Evolutionary conservation across 805 yeast genomes (phyloP).

Genomic region (Pichia exigua): DNA sequence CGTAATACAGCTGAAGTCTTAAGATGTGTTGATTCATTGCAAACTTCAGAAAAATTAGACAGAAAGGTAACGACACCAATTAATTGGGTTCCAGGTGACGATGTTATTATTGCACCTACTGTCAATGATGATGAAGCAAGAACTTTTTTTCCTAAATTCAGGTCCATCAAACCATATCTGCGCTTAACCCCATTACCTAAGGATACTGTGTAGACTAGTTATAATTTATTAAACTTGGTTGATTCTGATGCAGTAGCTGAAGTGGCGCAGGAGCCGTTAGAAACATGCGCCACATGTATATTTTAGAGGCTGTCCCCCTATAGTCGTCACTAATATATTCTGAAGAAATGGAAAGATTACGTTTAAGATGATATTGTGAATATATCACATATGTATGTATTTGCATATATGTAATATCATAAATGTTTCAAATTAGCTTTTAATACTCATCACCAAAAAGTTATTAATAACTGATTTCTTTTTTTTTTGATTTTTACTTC

Average conservation of each 20-base stretch:
- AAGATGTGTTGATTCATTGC: slow-evolving; percentile 63
- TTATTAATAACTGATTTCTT: too few relatives aligned
- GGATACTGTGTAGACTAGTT: not conserved
- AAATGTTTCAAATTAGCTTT: too few relatives aligned
- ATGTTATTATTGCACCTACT: slow-evolving; percentile 64
- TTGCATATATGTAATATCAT: too few relatives aligned
- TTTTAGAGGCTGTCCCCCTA: too few relatives aligned
- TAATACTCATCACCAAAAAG: too few relatives aligned
- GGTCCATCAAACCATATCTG: slow-evolving; percentile 54
- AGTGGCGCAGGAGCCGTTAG: not conserved
- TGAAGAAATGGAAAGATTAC: too few relatives aligned
- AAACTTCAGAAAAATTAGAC: slow-evolving; percentile 42
- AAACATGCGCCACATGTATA: too few relatives aligned
- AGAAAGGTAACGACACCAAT: slow-evolving; percentile 59
- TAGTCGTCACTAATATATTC: too few relatives aligned
- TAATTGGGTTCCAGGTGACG: slow-evolving; percentile 66
- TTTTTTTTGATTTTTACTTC: too few relatives aligned
- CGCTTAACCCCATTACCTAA: slow-evolving; percentile 40
- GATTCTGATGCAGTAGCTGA: not conserved
- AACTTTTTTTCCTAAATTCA: slow-evolving; percentile 53
- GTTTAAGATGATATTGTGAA: too few relatives aligned
- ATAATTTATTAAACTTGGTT: not conserved
- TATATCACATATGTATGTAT: too few relatives aligned
- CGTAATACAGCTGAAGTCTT: slow-evolving; percentile 70
- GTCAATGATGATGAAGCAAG: slow-evolving; percentile 54